phyloP scores from a whole-genome alignment of 768 basidiomycete genomes.

The Leccinum boreale region DNA sequence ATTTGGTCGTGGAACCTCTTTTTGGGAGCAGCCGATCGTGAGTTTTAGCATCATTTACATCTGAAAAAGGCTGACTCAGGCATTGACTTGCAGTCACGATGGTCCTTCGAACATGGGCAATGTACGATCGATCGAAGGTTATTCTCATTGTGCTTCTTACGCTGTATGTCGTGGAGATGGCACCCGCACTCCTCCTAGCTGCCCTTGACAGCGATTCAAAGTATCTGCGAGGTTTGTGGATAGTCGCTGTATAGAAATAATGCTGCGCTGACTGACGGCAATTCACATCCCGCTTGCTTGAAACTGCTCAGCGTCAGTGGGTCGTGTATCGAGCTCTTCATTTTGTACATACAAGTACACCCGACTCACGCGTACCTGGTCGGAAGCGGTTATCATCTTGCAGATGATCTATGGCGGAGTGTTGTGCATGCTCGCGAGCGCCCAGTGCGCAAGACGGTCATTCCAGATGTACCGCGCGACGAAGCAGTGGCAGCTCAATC shows the following conservation, averaged over 20 bases:
- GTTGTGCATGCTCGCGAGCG: background rate
- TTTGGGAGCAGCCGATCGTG: background rate
- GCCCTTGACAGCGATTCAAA: background rate
- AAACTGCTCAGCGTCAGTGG: background rate
- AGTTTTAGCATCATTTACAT: background rate
- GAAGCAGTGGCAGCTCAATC: background rate
- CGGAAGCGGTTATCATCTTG: background rate
- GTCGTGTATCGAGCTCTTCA: too few relatives aligned
- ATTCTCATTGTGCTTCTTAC: background rate
- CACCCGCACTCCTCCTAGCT: background rate
- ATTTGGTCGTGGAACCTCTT: background rate
- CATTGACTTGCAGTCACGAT: background rate
- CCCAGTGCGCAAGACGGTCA: background rate
- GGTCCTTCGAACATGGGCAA: constrained; percentile 1
- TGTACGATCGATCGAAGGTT: background rate
- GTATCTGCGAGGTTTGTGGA: background rate
- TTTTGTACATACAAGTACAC: background rate
- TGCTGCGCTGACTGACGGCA: background rate
- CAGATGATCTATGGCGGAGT: background rate
- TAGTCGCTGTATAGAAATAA: too few relatives aligned
- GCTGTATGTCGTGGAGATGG: background rate
- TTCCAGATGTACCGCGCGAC: background rate
- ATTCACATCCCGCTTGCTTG: background rate
- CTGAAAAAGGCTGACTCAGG: too few relatives aligned
- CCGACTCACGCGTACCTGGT: background rate